Percentiles rank a stretch among this genome's conserved stretches.
Conservation (phyloP, 352 stramenopile genomes). For the Plasmopara muralis region DNA sequence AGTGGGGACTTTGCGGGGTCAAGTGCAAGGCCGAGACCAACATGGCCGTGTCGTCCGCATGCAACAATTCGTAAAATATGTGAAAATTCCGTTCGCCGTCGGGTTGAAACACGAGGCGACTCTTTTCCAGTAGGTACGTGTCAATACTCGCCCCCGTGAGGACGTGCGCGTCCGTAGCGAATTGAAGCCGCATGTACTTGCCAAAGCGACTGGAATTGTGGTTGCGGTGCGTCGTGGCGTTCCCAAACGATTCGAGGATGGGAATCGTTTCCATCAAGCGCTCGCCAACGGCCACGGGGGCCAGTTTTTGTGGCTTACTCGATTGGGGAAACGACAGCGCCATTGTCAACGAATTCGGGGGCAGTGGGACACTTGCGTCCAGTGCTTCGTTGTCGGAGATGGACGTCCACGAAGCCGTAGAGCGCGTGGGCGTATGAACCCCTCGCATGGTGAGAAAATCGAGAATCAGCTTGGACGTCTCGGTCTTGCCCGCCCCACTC, state of each 20-base stretch:
- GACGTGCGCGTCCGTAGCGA: conserved; percentile 63
- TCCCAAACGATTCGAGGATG: conserved; percentile 88
- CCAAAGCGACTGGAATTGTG: conserved; percentile 89
- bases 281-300: conserved; percentile 59
- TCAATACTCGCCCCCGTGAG: conserved; percentile 72
- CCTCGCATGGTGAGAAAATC: conserved; percentile 79
- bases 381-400: conserved; percentile 42
- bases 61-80: conserved; percentile 79
- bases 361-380: conserved; percentile 58
- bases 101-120: conserved; percentile 68
- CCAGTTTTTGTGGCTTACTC: conserved; percentile 45
- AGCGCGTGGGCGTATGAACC: conserved; percentile 40
- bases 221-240: conserved; percentile 86
- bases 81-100: conserved; percentile 82
- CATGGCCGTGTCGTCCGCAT: conserved; percentile 48
- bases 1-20: conserved; percentile 46
- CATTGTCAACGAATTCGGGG: conserved; percentile 40
- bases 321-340: conserved; percentile 74
- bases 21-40: conserved; percentile 47
- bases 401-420: conserved; percentile 36
- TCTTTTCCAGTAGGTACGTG: conserved; percentile 81
- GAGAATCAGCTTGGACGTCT: conserved; percentile 92
- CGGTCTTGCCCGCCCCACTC: conserved; percentile 91
- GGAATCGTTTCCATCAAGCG: conserved; percentile 87
- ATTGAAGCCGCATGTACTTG: conserved; percentile 88